Percentiles rank a stretch among this genome's conserved stretches.
phyloP scores from a whole-genome alignment of 2,329 filamentous ascomycete species.

The Colletotrichum musae region DNA sequence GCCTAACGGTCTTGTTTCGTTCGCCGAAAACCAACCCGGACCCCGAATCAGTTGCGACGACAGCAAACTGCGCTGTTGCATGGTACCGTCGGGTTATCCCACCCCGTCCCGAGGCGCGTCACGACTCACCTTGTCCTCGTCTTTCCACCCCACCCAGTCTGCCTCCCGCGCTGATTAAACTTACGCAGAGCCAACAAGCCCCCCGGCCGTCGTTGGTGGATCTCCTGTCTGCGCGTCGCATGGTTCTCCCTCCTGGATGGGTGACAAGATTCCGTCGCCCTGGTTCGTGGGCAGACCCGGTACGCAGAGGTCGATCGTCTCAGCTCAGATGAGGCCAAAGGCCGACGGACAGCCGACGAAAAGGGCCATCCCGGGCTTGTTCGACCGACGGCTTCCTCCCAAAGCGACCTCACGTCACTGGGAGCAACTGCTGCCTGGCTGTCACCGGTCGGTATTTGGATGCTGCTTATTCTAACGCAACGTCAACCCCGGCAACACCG shows the following conservation, averaged over 20 bases:
- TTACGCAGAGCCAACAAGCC: constrained; percentile 17
- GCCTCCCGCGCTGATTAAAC: constrained; percentile 24
- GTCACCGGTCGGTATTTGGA: neutral
- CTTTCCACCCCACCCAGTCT: constrained; percentile 6
- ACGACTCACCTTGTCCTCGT: constrained; percentile 1
- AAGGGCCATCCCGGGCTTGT: neutral
- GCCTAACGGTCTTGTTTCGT: no score
- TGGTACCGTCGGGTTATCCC: neutral
- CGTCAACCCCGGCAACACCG: neutral
- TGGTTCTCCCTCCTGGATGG: constrained; percentile 23
- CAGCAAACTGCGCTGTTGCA: no score
- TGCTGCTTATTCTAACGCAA: constrained; percentile 10
- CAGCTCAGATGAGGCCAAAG: constrained; percentile 13
- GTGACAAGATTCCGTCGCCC: constrained; percentile 28
- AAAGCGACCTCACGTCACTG: neutral
- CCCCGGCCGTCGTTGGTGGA: constrained; percentile 22
- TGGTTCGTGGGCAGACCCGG: constrained; percentile 36
- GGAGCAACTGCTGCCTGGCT: constrained; percentile 30
- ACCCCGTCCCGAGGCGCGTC: neutral
- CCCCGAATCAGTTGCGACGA: no score
- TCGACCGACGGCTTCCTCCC: neutral
- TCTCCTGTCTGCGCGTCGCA: constrained; percentile 10
- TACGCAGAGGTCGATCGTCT: constrained; percentile 11
- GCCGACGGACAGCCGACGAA: neutral
- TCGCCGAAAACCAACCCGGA: no score